Percentiles rank a stretch among this genome's conserved stretches.
Conservation (phyloP, 2,329 filamentous ascomycete species). For the Penicillium sp. region DNA sequence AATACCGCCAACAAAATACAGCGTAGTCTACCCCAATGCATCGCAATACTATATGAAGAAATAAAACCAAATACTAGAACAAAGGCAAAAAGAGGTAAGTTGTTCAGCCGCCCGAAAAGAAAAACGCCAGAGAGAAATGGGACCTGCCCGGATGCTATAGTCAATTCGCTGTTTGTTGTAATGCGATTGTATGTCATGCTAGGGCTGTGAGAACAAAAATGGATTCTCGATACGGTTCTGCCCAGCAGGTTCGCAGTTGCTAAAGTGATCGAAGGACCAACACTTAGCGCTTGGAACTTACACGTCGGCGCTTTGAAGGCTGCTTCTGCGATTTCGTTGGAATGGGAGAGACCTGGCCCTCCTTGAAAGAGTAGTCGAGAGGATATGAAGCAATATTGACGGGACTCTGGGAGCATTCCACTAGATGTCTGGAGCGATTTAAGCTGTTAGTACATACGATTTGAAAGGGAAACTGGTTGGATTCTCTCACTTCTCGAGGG, state of each 20-base stretch:
- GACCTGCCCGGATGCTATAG: conserved; percentile 11
- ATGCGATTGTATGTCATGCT: neutral
- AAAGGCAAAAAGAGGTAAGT: conserved; percentile 1
- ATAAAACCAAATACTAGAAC: neutral
- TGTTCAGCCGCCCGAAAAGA: neutral
- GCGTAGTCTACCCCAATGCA: conserved; percentile 1
- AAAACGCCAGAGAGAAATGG: conserved; percentile 6
- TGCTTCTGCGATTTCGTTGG: neutral
- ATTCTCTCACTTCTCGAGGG: conserved; percentile 16
- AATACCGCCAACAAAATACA: neutral
- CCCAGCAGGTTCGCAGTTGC: conserved; percentile 2
- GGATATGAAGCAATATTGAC: neutral
- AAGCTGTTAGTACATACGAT: neutral
- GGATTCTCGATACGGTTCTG: neutral
- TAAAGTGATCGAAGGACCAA: neutral
- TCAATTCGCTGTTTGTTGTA: neutral
- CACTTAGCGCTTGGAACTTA: neutral
- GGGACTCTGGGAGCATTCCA: conserved; percentile 1
- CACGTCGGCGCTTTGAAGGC: neutral
- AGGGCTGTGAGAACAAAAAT: neutral
- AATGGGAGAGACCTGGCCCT: neutral
- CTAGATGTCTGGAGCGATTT: conserved; percentile 8
- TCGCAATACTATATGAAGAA: conserved; percentile 3
- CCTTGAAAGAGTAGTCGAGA: neutral
- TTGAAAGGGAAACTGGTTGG: neutral